Base-by-base conservation (phyloP, 257 asterid species). In the Perilla frutescens region DNA sequence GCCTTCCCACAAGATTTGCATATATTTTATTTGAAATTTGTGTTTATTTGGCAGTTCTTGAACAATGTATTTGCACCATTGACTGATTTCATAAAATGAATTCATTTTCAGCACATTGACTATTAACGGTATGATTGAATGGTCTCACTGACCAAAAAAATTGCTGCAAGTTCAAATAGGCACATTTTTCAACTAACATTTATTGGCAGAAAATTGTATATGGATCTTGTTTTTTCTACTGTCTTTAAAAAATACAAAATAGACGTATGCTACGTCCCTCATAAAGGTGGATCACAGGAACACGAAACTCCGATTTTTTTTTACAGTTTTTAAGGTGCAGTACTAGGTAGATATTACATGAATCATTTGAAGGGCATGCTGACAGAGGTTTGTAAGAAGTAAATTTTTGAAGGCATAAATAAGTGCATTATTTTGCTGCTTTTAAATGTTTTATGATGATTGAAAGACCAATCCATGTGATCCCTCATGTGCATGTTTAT, bases 391-490 rank as follows among this genome's bases (percentile, higher is more conserved):
- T 50, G 58, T 39, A 49, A 39, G 44, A 57, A 58, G 60, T 20
- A 51, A 54, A 3, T 5, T 4, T 47, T n/a, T 29, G 11, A 20
- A 36, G 32, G 8, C 3, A 56, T 5, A 2, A 2, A 8, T 12
- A n/a, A 63, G 1, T 54, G 40, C 48, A 55, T 29, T 48, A 40
- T 36, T 32, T 67, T 75, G 58, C 14, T 63, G 57, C 14, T 40
- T 51, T 31, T n/a, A 63, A 43, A 64, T 57, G 20, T 49, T 48
- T 45, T 74, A 11, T 62, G 66, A 53, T 53, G 73, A 66, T 71
- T 49, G 55, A 55, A 73, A 67, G 79, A 82, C 75, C 75, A 64
- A 75, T 75, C 79, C 83, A 82, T 76, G 86, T 76, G 82, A 66
- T 69, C 57, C 63, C 40, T 77, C 81, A 58, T 69, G 80, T 74